Conservation (phyloP, 2,329 filamentous ascomycete genomes). For the Pyrenophora graminea region DNA sequence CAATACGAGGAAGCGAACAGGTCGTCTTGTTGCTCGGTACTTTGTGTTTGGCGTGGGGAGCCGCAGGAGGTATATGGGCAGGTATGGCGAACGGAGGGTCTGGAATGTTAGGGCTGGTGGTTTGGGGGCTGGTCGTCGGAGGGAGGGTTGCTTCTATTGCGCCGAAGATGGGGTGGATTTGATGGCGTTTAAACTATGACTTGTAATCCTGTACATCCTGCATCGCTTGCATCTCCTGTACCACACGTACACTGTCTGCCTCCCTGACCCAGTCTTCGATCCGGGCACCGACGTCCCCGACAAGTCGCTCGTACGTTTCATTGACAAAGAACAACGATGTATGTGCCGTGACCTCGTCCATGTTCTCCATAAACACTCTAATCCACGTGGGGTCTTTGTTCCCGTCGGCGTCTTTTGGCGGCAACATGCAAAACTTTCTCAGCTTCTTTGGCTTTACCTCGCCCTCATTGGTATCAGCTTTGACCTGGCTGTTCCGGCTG, state of each 20-base stretch:
- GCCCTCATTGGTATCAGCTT: background rate
- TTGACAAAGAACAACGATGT: slow-evolving; percentile 78
- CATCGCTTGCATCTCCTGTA: slow-evolving; percentile 28
- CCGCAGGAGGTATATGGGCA: slow-evolving; percentile 23
- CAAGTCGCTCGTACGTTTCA: slow-evolving; percentile 73
- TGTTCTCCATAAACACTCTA: slow-evolving; percentile 76
- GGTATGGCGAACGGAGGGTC: slow-evolving; percentile 13
- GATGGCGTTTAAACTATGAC: background rate
- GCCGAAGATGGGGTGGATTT: slow-evolving; percentile 6
- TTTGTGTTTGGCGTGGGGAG: slow-evolving; percentile 26
- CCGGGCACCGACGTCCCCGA: slow-evolving; percentile 71
- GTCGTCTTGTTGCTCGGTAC: slow-evolving; percentile 31
- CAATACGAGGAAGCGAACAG: slow-evolving; percentile 39
- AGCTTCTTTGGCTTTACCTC: slow-evolving; percentile 56
- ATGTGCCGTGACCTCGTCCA: slow-evolving; percentile 85
- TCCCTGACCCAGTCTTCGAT: slow-evolving; percentile 73
- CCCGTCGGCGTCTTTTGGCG: slow-evolving; percentile 60
- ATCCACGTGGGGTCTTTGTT: slow-evolving; percentile 74
- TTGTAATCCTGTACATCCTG: slow-evolving; percentile 7
- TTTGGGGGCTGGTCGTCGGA: slow-evolving; percentile 8
- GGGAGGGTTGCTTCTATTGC: slow-evolving; percentile 4
- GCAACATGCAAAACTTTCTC: slow-evolving; percentile 79
- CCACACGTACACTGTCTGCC: slow-evolving; percentile 50
- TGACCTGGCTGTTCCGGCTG: slow-evolving; percentile 12
- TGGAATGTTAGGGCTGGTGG: slow-evolving; percentile 9